Base-by-base conservation (phyloP, 768 basidiomycete species). In the Sporobolomyces roseus region DNA sequence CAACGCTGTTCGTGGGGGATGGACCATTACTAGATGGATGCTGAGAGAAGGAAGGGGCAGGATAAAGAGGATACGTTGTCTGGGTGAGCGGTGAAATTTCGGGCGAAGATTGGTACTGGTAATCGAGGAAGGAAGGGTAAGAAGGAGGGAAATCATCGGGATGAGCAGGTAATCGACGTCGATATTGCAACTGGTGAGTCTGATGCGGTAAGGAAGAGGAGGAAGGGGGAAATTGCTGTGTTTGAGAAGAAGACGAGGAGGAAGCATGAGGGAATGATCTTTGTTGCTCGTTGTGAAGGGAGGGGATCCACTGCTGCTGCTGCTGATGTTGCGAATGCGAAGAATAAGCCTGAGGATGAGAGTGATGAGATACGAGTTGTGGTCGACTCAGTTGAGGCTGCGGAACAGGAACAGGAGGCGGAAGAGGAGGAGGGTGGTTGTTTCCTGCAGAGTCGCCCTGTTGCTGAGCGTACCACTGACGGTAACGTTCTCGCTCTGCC, bases 91-190 rank as follows among this genome's bases (percentile, higher is more conserved):
- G 58, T 8, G 45, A 60, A 4, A 60, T 60, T 1, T 60, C 58
- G 14, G 58, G 58, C 4, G 58, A 60, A 36, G 35, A 36, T 21
- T 27, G 58, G 45, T 46, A 46, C 2, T 29, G 16, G 21, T 46
- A 60, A 4, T 60, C 45, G 58, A 48, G 19, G 56, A 41, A 32
- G 12, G 27, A 21, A 30, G 41, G 41, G 27, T 27, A 29, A 7
- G 10, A 27, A 14, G 5, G 29, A 3, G 17, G 29, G 32, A 48
- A 60, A 29, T 33, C 29, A 45, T 60, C 58, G 29, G 58, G 58
- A 48, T 60, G 58, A 21, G 58, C 30, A 21, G 58, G 58, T 27
- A n/a, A n/a, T 46, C 38, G 56, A 32, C 46, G 46, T 12, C 10
- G 21, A 12, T 48, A 21, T 48, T 48, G 46, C 17, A 9, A 41